phyloP scores from a whole-genome alignment of 148 eudicot species.

The Bassia scoparia region DNA sequence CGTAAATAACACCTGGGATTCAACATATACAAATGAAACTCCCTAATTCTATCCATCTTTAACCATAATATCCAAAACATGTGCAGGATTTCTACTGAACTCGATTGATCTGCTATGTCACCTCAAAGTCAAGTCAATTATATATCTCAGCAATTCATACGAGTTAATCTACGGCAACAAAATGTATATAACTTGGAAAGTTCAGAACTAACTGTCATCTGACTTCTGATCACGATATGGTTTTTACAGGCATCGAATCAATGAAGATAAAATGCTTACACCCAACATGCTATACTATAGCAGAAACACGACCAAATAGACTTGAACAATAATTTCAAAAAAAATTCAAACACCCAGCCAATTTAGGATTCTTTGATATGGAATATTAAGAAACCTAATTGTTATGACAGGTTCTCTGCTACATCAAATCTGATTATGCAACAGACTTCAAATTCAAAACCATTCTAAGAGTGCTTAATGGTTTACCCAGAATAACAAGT shows the following conservation, averaged over 20 bases:
- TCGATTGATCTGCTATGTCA: not conserved
- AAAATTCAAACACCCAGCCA: not conserved
- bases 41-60: not conserved
- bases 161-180: not conserved
- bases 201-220: not conserved
- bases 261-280: not conserved
- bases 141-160: not conserved
- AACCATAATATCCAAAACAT: not conserved
- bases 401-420: constrained; percentile 1
- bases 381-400: constrained; percentile 19
- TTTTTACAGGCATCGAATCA: not conserved
- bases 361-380: constrained; percentile 5
- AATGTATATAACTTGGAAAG: constrained; percentile 3
- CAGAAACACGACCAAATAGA: not conserved
- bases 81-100: not conserved
- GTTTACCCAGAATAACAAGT: not conserved
- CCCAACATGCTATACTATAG: not conserved
- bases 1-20: not conserved
- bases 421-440: constrained; percentile 9
- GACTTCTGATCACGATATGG: constrained; percentile 4
- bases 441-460: constrained; percentile 8
- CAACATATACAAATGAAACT: constrained; percentile 1
- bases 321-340: not conserved
- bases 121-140: not conserved
- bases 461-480: not conserved